Evolutionary conservation across 2,329 filamentous ascomycete species (phyloP).

Genomic region (Seiridium unicorne): DNA sequence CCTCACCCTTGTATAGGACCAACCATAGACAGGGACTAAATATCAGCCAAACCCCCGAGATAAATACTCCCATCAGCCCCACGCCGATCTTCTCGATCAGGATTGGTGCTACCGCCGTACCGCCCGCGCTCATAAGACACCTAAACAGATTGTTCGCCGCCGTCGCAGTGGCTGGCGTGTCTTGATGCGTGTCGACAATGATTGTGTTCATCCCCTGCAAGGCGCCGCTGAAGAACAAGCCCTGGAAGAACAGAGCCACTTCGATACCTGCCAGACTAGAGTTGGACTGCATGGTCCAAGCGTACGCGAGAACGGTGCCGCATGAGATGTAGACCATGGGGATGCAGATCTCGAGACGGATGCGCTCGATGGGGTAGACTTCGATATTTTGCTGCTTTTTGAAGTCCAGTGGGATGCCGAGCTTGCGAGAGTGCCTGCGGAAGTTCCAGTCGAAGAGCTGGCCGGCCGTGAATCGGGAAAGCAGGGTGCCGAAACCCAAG

Average conservation of each 20-base stretch:
- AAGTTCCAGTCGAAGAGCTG: slow-evolving; percentile 21
- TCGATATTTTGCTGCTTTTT: slow-evolving; percentile 15
- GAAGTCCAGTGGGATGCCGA: slow-evolving; percentile 12
- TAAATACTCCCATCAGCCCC: slow-evolving; percentile 11
- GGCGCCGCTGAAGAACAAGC: slow-evolving; percentile 9
- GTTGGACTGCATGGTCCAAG: slow-evolving; percentile 21
- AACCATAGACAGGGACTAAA: slow-evolving; percentile 24
- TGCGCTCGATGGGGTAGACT: slow-evolving; percentile 8
- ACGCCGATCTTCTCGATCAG: slow-evolving; percentile 15
- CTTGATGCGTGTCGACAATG: slow-evolving; percentile 13
- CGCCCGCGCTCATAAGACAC: slow-evolving; percentile 22
- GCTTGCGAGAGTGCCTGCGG: slow-evolving; percentile 14
- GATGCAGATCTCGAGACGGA: slow-evolving; percentile 8
- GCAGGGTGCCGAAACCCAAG: slow-evolving; percentile 9
- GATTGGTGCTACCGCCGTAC: slow-evolving; percentile 19
- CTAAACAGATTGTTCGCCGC: slow-evolving; percentile 17
- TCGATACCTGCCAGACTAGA: slow-evolving; percentile 10
- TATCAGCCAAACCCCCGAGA: slow-evolving; percentile 18
- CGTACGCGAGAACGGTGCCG: slow-evolving; percentile 17
- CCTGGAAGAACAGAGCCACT: not conserved
- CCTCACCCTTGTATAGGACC: slow-evolving; percentile 19
- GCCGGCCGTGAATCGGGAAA: slow-evolving; percentile 11
- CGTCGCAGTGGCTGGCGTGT: slow-evolving; percentile 12
- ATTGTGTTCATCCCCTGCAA: slow-evolving; percentile 12
- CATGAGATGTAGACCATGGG: slow-evolving; percentile 15